Conservation (phyloP, 2,329 filamentous ascomycete genomes). For the Canariomyces notabilis region DNA sequence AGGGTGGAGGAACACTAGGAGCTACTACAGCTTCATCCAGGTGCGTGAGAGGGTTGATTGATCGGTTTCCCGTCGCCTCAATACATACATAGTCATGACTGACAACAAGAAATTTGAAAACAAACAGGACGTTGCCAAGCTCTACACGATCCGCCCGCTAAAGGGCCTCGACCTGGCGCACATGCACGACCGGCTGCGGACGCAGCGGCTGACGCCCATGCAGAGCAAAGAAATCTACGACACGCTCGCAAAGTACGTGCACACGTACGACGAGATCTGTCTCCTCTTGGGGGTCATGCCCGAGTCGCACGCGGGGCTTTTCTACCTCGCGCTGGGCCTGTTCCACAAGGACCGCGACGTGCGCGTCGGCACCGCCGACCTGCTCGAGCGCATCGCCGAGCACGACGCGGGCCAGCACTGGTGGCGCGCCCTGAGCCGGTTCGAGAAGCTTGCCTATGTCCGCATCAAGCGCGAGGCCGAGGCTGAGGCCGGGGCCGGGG, state of each 20-base stretch:
- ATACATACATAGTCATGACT: constrained; percentile 10
- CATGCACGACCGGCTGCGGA: constrained; percentile 84
- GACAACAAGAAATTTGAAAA: constrained; percentile 28
- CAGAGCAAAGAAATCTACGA: constrained; percentile 83
- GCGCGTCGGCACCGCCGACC: constrained; percentile 67
- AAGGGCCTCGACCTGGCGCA: constrained; percentile 85
- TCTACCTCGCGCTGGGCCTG: constrained; percentile 83
- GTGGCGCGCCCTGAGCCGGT: constrained; percentile 80
- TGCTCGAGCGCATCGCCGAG: constrained; percentile 75
- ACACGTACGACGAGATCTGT: constrained; percentile 79
- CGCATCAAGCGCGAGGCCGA: constrained; percentile 67
- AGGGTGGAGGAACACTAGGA: constrained; percentile 92
- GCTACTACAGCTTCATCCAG: constrained; percentile 93
- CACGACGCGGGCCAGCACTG: constrained; percentile 92
- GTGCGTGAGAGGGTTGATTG: constrained; percentile 38
- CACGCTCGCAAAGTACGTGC: constrained; percentile 68
- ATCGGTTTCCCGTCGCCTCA: neutral
- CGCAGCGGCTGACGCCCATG: constrained; percentile 68
- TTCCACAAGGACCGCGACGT: constrained; percentile 86
- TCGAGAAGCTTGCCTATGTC: constrained; percentile 80
- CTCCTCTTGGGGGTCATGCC: constrained; percentile 77
- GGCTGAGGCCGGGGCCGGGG: constrained; percentile 39
- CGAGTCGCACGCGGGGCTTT: constrained; percentile 80
- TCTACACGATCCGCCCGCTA: constrained; percentile 62
- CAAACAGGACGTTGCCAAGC: constrained; percentile 56